These are phyloP conservation scores for Trichoderma erinaceum DNA, from an alignment of 495 filamentous ascomycete species.

Conservation along the genomic window DNA sequence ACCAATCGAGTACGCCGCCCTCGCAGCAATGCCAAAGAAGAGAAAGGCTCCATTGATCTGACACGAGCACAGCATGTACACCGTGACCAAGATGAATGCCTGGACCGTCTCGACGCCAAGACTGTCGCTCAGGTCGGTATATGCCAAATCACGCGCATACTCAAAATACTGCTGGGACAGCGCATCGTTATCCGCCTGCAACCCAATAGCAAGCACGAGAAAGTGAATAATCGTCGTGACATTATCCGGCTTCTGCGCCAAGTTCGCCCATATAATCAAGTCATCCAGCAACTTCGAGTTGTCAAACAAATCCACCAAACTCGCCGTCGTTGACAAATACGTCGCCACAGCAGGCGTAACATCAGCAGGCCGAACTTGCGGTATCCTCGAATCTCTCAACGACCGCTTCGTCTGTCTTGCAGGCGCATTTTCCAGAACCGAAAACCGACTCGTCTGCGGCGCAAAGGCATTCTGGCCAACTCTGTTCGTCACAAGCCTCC, in stretches of 20 bases:
- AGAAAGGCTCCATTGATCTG: conserved; percentile 58
- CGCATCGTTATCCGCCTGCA: conserved; percentile 47
- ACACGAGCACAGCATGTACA: conserved; percentile 56
- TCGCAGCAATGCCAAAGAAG: conserved; percentile 50
- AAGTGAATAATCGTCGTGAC: conserved; percentile 51
- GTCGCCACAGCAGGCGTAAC: conserved; percentile 25
- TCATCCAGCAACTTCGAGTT: conserved; percentile 25
- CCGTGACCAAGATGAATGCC: conserved; percentile 51
- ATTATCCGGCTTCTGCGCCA: conserved; percentile 26
- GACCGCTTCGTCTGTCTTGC: conserved; percentile 19
- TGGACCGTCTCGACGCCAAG: conserved; percentile 53
- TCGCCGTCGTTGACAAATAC: conserved; percentile 35
- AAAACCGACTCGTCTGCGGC: conserved; percentile 57
- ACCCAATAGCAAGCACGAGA: conserved; percentile 54
- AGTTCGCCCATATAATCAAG: conserved; percentile 28
- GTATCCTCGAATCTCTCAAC: conserved; percentile 18
- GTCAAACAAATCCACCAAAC: conserved; percentile 38
- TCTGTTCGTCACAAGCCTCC: conserved; percentile 57
- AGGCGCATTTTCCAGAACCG: conserved; percentile 51
- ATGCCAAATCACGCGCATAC: conserved; percentile 49
- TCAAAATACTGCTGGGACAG: conserved; percentile 50
- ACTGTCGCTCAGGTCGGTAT: conserved; percentile 50
- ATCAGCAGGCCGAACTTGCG: conserved; percentile 19
- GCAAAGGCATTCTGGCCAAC: conserved; percentile 59
- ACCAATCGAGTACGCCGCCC: conserved; percentile 55